Evolutionary conservation across 257 asterid species (phyloP).

Genomic region (Ajuga chamaepitys): DNA sequence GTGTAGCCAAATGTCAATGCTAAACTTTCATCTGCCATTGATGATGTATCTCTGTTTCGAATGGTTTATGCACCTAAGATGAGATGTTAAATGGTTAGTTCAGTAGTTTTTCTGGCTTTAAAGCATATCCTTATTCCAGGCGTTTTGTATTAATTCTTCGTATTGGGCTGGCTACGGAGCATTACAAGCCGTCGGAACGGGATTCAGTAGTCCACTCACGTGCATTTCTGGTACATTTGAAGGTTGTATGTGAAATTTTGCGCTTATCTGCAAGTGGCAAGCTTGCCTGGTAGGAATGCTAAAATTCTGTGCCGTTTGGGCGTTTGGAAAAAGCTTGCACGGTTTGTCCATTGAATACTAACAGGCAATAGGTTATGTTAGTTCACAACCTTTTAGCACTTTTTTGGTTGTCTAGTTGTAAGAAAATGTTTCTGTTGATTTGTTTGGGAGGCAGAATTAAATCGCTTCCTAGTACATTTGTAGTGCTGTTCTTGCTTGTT

Average conservation of each 20-base stretch:
- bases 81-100: neutral
- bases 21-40: neutral
- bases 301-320: conserved; percentile 8
- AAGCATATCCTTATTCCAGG: conserved; percentile 17
- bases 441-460: conserved; percentile 33
- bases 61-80: conserved; percentile 1
- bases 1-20: neutral
- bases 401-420: conserved; percentile 40
- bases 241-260: conserved; percentile 26
- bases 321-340: conserved; percentile 24
- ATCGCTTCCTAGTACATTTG: conserved; percentile 30
- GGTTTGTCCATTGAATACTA: conserved; percentile 37
- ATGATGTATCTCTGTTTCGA: neutral
- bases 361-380: conserved; percentile 28
- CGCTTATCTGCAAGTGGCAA: conserved; percentile 31
- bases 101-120: neutral
- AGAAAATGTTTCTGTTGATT: conserved; percentile 36
- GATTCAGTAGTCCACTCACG: conserved; percentile 21
- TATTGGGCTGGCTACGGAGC: conserved; percentile 33
- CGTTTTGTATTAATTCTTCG: conserved; percentile 24
- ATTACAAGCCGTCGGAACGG: conserved; percentile 15
- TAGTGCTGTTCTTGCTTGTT: neutral
- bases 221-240: conserved; percentile 27
- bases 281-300: conserved; percentile 24
- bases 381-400: conserved; percentile 29